Conservation (phyloP, 2,329 filamentous ascomycete species). For the Exophiala sp. region DNA sequence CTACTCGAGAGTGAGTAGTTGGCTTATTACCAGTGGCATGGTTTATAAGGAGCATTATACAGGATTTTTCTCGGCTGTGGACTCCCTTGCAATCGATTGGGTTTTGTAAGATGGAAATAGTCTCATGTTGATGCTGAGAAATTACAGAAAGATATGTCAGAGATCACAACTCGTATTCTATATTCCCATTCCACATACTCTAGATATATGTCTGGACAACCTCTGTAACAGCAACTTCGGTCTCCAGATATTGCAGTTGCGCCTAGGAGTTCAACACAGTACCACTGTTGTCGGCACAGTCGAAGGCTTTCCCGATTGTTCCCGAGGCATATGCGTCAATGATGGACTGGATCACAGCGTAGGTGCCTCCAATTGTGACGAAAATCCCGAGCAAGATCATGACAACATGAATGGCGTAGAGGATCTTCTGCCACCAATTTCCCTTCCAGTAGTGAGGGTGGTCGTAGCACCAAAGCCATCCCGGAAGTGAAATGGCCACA, state of each 20-base stretch:
- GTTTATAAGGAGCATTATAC: too few relatives aligned
- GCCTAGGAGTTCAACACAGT: conserved; percentile 4
- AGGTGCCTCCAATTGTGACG: conserved; percentile 43
- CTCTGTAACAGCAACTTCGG: background rate
- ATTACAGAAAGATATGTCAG: too few relatives aligned
- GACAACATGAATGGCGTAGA: conserved; percentile 40
- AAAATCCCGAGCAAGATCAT: conserved; percentile 45
- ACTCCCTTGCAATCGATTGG: too few relatives aligned
- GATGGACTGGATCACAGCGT: conserved; percentile 4
- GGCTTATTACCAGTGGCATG: too few relatives aligned
- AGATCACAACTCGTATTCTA: too few relatives aligned
- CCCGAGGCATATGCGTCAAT: conserved; percentile 2
- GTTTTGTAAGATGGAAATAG: too few relatives aligned
- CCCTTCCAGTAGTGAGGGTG: conserved; percentile 41
- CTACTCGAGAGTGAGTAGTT: too few relatives aligned
- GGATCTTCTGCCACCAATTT: conserved; percentile 31
- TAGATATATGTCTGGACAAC: too few relatives aligned
- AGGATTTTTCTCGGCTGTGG: too few relatives aligned
- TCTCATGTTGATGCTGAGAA: too few relatives aligned
- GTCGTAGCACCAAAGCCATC: conserved; percentile 49
- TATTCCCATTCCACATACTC: too few relatives aligned
- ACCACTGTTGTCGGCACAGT: conserved; percentile 9
- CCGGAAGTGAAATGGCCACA: conserved; percentile 45
- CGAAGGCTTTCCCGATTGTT: conserved; percentile 2
- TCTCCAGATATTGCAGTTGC: too few relatives aligned